A percentile compares a stretch with the other conserved stretches of the same genome.
Evolutionary conservation across 768 basidiomycete genomes (phyloP).

Genomic region (Tulasnella sp.): DNA sequence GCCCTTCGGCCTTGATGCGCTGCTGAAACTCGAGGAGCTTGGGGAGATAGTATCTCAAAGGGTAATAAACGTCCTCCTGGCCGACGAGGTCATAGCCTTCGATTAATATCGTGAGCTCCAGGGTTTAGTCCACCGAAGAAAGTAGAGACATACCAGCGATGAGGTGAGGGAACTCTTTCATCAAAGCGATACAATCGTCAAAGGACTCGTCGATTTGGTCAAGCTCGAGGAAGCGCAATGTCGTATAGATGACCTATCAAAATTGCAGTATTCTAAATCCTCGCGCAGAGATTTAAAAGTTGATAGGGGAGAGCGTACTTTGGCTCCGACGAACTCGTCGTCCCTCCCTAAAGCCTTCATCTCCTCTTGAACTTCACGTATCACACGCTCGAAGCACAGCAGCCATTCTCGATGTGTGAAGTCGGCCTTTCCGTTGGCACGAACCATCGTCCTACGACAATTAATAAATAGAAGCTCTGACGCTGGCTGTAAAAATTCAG

Average conservation of each 20-base stretch:
- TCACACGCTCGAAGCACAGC: constrained; percentile 39
- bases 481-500: neutral
- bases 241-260: constrained; percentile 58
- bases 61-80: constrained; percentile 49
- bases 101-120: neutral
- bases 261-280: neutral
- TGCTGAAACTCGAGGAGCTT: constrained; percentile 49
- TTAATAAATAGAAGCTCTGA: neutral
- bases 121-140: neutral
- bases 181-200: constrained; percentile 65
- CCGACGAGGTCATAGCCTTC: constrained; percentile 79
- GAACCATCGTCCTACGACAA: constrained; percentile 41
- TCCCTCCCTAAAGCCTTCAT: constrained; percentile 42
- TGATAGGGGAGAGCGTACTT: constrained; percentile 30
- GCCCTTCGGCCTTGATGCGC: constrained; percentile 43
- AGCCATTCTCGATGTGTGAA: constrained; percentile 51
- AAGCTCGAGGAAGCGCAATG: constrained; percentile 43
- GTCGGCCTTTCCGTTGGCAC: constrained; percentile 44
- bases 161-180: constrained; percentile 62
- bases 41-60: constrained; percentile 52
- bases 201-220: constrained; percentile 54
- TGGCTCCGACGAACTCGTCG: constrained; percentile 57
- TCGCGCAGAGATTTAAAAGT: neutral
- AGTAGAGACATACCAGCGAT: constrained; percentile 42
- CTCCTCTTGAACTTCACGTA: constrained; percentile 44